These are phyloP conservation scores for Eutypella sp. DNA, from an alignment of 2,329 filamentous ascomycete species.

Conservation along the genomic window DNA sequence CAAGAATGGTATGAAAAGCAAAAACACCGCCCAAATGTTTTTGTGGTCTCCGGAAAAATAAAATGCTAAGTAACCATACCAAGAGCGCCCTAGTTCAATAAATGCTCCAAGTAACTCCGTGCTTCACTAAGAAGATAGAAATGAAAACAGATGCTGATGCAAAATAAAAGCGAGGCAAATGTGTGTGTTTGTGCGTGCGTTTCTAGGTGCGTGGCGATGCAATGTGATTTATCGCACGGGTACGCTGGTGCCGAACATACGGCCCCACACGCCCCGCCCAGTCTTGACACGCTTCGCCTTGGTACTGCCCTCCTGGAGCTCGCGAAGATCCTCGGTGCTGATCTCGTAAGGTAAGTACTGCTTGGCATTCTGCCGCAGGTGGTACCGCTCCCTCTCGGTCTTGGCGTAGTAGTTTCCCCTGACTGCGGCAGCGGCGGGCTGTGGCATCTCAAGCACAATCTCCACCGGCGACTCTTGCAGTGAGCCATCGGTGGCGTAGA, in stretches of 20 bases:
- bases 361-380: slow-evolving; percentile 20
- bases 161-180: too few species aligned
- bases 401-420: slow-evolving; percentile 23
- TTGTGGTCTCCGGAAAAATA: not conserved
- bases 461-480: slow-evolving; percentile 47
- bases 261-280: slow-evolving; percentile 46
- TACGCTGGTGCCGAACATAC: slow-evolving; percentile 45
- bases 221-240: slow-evolving; percentile 35
- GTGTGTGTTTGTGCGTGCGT: slow-evolving; percentile 3
- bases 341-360: slow-evolving; percentile 51
- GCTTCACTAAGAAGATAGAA: too few species aligned
- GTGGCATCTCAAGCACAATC: slow-evolving; percentile 34
- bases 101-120: too few species aligned
- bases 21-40: slow-evolving; percentile 5
- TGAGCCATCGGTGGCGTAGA: slow-evolving; percentile 32
- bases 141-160: too few species aligned
- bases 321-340: slow-evolving; percentile 45
- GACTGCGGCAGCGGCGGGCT: slow-evolving; percentile 34
- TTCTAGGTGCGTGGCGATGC: too few species aligned
- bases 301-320: slow-evolving; percentile 40
- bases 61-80: slow-evolving; percentile 5
- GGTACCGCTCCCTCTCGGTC: slow-evolving; percentile 21
- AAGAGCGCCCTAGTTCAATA: too few species aligned
- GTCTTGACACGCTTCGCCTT: slow-evolving; percentile 46
- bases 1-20: slow-evolving; percentile 2